Evolutionary conservation across 352 stramenopile genomes (phyloP).

Genomic region (Globisporangium middletonii): DNA sequence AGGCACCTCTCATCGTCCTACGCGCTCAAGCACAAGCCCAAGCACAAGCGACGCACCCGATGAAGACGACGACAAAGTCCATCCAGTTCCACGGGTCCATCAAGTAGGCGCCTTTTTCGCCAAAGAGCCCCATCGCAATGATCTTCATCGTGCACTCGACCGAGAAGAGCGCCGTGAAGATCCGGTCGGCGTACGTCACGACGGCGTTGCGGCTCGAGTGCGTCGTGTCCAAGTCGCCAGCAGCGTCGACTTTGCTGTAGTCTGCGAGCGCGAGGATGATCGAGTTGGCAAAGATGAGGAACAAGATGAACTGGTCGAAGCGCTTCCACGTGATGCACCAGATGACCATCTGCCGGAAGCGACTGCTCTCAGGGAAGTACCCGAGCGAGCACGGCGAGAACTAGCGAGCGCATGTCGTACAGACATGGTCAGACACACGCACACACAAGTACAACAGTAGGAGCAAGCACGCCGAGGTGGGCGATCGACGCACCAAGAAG

Average conservation of each 20-base stretch:
- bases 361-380: conserved; percentile 38
- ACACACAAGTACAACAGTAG: background rate
- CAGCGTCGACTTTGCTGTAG: conserved; percentile 48
- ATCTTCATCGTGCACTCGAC: conserved; percentile 90
- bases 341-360: conserved; percentile 48
- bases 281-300: conserved; percentile 82
- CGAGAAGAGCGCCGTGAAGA: conserved; percentile 74
- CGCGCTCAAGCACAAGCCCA: background rate
- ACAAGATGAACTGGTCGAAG: conserved; percentile 82
- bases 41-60: conserved; percentile 39
- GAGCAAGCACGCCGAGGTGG: background rate
- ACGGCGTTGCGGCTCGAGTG: conserved; percentile 42
- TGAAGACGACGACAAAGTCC: conserved; percentile 87
- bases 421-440: background rate
- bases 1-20: too few species aligned
- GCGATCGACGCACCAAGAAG: conserved; percentile 39
- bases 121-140: conserved; percentile 73
- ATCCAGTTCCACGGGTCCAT: conserved; percentile 88
- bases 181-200: conserved; percentile 45
- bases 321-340: conserved; percentile 66
- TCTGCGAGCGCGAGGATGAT: conserved; percentile 76
- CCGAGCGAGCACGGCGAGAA: conserved; percentile 55
- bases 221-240: conserved; percentile 35
- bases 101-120: conserved; percentile 70
- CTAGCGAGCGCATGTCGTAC: conserved; percentile 9